These are phyloP conservation scores for Metarhizium anisopliae DNA, from an alignment of 2,329 filamentous ascomycete species.

Conservation along the genomic window DNA sequence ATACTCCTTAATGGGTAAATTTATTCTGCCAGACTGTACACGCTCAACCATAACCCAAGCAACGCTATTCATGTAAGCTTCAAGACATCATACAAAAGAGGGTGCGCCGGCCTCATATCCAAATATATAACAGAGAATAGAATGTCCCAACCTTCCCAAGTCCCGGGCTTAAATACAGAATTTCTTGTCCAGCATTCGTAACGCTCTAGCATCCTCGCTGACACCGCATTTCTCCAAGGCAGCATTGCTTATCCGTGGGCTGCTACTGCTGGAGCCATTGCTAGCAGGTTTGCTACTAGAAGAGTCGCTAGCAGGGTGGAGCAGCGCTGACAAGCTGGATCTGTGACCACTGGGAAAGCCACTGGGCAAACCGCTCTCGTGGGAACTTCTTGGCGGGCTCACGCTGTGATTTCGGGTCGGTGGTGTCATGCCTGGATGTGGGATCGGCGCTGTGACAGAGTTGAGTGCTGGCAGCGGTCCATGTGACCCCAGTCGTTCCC, in stretches of 20 bases:
- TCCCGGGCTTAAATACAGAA: constrained; percentile 26
- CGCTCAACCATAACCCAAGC: background rate
- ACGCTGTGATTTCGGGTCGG: constrained; percentile 37
- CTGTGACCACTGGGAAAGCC: constrained; percentile 20
- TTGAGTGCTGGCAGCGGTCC: constrained; percentile 36
- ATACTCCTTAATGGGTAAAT: too few species aligned
- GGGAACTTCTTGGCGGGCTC: constrained; percentile 36
- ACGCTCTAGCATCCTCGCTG: constrained; percentile 54
- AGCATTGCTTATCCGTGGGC: constrained; percentile 18
- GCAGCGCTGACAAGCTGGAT: constrained; percentile 38
- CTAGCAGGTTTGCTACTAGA: constrained; percentile 33
- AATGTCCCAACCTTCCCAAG: background rate
- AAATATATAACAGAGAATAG: background rate
- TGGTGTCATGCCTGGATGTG: constrained; percentile 25
- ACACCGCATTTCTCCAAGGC: constrained; percentile 32
- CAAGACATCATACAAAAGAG: background rate
- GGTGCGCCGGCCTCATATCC: background rate
- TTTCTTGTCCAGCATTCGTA: constrained; percentile 56
- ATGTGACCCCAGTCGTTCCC: constrained; percentile 34
- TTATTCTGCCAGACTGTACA: background rate
- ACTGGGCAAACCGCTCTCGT: constrained; percentile 20
- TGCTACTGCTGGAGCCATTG: constrained; percentile 34
- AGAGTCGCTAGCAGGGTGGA: constrained; percentile 43
- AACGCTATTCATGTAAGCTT: background rate
- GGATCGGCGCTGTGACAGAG: constrained; percentile 11